phyloP scores from a whole-genome alignment of 257 asterid genomes.

The Capsicum rhomboideum region DNA sequence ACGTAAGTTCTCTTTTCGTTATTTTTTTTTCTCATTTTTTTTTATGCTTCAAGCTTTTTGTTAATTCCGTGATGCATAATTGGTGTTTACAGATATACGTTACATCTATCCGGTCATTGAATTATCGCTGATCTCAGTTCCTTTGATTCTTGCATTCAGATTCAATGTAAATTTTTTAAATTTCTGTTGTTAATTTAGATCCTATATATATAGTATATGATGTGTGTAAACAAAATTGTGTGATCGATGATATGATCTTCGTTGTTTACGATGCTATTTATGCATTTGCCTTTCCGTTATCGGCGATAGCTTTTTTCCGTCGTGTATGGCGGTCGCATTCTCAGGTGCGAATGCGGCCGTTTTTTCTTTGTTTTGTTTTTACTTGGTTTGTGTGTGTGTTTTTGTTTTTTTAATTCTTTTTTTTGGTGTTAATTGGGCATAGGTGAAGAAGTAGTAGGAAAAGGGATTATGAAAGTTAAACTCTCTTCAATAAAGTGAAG shows the following conservation, averaged over 20 bases:
- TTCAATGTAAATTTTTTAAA: background rate
- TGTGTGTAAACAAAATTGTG: background rate
- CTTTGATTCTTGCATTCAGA: background rate
- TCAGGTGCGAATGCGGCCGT: background rate
- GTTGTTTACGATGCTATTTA: background rate
- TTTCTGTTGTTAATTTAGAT: background rate
- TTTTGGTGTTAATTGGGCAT: background rate
- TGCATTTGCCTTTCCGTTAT: background rate
- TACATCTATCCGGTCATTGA: background rate
- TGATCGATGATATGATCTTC: background rate
- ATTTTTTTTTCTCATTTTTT: background rate
- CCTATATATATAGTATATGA: background rate
- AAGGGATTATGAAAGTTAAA: background rate
- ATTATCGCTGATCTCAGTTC: background rate
- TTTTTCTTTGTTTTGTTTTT: background rate
- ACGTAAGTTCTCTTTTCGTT: background rate
- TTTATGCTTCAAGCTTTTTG: background rate
- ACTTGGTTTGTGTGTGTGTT: background rate
- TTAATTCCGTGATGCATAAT: background rate
- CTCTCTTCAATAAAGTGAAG: too few species aligned
- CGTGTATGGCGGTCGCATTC: background rate
- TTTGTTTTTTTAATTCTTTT: background rate
- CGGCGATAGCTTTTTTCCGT: background rate
- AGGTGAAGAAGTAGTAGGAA: background rate
- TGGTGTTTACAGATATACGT: background rate